phyloP scores from a whole-genome alignment of 495 filamentous ascomycete species.

The Annulohypoxylon maeteangense region DNA sequence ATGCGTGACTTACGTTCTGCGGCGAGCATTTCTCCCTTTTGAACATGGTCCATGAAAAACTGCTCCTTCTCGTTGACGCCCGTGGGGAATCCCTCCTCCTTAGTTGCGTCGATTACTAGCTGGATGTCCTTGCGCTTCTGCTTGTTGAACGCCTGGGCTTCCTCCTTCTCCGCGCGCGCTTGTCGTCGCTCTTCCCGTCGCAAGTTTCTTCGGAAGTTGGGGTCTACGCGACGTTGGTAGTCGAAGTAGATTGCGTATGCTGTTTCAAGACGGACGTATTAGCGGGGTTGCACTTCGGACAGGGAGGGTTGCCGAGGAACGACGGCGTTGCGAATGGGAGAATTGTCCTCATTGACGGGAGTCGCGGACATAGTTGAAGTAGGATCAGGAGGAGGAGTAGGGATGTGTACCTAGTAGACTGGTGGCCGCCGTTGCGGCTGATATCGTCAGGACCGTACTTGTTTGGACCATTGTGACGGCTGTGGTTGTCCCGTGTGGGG shows the following conservation, averaged over 20 bases:
- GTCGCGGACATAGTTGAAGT: not conserved
- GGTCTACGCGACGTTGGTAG: constrained; percentile 86
- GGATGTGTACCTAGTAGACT: constrained; percentile 75
- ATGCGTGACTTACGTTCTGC: constrained; percentile 54
- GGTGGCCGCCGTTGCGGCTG: constrained; percentile 77
- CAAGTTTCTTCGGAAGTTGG: constrained; percentile 85
- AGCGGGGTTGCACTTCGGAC: constrained; percentile 62
- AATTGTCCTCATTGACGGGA: not conserved
- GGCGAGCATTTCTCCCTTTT: constrained; percentile 81
- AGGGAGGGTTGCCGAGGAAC: constrained; percentile 68
- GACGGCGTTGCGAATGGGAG: constrained; percentile 21
- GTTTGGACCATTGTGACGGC: constrained; percentile 68
- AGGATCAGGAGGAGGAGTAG: constrained; percentile 30
- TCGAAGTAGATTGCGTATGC: constrained; percentile 93
- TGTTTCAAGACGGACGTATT: constrained; percentile 37
- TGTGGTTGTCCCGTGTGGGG: constrained; percentile 30
- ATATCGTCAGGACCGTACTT: constrained; percentile 76
- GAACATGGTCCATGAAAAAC: constrained; percentile 94
- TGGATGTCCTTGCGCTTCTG: constrained; percentile 78
- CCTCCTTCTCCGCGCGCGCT: constrained; percentile 79
- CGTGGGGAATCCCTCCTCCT: constrained; percentile 89
- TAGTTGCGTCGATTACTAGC: constrained; percentile 75
- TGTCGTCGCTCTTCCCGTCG: constrained; percentile 83
- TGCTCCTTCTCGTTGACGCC: constrained; percentile 85
- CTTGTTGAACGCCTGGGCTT: constrained; percentile 72